Conservation (phyloP, 2,329 filamentous ascomycete species). For the Paramyrothecium roridum region DNA sequence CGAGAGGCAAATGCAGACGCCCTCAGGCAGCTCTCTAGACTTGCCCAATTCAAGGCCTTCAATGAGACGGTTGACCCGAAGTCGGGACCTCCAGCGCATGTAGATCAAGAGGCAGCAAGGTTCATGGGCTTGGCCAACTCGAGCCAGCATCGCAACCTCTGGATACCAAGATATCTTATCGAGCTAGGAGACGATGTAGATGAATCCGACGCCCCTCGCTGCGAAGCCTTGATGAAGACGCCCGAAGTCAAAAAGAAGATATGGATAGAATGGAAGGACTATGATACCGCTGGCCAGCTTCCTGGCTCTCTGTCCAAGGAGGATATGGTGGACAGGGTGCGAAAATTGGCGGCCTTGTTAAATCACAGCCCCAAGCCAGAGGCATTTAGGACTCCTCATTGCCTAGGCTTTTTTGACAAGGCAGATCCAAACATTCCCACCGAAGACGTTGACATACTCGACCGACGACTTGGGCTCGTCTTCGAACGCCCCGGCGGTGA, state of each 20-base stretch:
- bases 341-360: slow-evolving; percentile 44
- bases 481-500: slow-evolving; percentile 45
- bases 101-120: slow-evolving; percentile 32
- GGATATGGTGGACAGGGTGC: slow-evolving; percentile 39
- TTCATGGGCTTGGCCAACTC: slow-evolving; percentile 36
- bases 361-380: slow-evolving; percentile 44
- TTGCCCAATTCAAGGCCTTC: slow-evolving; percentile 50
- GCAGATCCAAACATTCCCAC: slow-evolving; percentile 24
- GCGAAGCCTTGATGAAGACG: slow-evolving; percentile 34
- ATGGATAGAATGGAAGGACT: slow-evolving; percentile 51
- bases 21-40: slow-evolving; percentile 35
- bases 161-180: slow-evolving; percentile 30
- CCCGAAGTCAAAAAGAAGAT: slow-evolving; percentile 33
- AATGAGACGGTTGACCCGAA: slow-evolving; percentile 41
- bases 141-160: slow-evolving; percentile 25
- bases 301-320: slow-evolving; percentile 35
- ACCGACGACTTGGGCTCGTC: slow-evolving; percentile 47
- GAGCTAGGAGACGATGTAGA: slow-evolving; percentile 27
- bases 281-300: slow-evolving; percentile 30
- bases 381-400: slow-evolving; percentile 47
- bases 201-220: slow-evolving; percentile 30
- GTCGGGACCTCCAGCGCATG: slow-evolving; percentile 19
- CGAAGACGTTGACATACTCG: slow-evolving; percentile 38
- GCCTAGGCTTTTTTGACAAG: slow-evolving; percentile 49
- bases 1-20: slow-evolving; percentile 35